Percentiles rank a stretch among this genome's conserved stretches.
phyloP scores from a whole-genome alignment of 805 yeast species.

The Myxozyma vanderwaltii region DNA sequence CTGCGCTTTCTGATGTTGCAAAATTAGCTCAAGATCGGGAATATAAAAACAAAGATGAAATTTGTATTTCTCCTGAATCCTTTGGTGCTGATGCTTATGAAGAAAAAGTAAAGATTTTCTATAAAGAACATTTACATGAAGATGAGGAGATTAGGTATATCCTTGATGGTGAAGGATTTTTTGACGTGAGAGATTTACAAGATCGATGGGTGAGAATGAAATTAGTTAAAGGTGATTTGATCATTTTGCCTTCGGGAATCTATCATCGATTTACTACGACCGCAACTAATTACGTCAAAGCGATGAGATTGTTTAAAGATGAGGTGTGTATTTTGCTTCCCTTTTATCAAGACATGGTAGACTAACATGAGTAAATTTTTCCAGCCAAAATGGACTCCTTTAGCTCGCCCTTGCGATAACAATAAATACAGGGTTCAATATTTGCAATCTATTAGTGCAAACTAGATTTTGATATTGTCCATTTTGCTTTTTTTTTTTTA shows the following conservation, averaged over 20 bases:
- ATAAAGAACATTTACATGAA: conserved; percentile 73
- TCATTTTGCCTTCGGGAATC: conserved; percentile 81
- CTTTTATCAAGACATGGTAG: no score
- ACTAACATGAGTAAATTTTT: background rate
- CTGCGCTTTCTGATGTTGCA: conserved; percentile 58
- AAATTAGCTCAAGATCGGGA: conserved; percentile 65
- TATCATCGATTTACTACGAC: conserved; percentile 90
- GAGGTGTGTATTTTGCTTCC: conserved; percentile 46
- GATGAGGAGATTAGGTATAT: conserved; percentile 96
- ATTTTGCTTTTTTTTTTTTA: no score
- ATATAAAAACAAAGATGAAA: conserved; percentile 79
- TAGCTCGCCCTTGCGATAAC: conserved; percentile 61
- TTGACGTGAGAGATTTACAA: conserved; percentile 72
- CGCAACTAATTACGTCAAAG: conserved; percentile 62
- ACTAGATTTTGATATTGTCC: background rate
- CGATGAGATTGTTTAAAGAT: conserved; percentile 83
- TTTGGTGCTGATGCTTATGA: conserved; percentile 62
- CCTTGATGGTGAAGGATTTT: conserved; percentile 86
- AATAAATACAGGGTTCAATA: conserved; percentile 53
- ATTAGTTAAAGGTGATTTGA: conserved; percentile 61
- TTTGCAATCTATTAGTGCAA: conserved; percentile 20
- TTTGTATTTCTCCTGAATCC: conserved; percentile 59
- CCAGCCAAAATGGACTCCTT: conserved; percentile 88
- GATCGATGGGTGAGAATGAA: conserved; percentile 78
- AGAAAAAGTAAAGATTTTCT: conserved; percentile 57